Evolutionary conservation across 768 basidiomycete genomes (phyloP), one percentile per base, ranked within the genome.

Genomic region (Roridomyces roridus): DNA sequence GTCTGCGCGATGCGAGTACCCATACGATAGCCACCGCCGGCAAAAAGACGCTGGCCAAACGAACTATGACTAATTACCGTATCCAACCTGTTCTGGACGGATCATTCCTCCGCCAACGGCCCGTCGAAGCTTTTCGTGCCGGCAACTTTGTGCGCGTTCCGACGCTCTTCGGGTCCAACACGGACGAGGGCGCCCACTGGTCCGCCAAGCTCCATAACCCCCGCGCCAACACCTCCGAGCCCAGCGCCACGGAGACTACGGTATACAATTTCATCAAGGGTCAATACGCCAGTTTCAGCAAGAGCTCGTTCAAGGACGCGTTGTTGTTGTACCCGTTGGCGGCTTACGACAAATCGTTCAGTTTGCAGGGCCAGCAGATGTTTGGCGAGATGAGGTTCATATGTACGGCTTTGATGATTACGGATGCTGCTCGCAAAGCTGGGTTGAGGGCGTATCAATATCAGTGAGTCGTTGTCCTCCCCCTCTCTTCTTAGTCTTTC

Each of bases 361-460:
- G 74, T 49, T 65, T 75, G 9, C 77, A 78, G 55, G 76, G 71
- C 9, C 75, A 77, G 45, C 75, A 77, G 57, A 79, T 80, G 75
- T 80, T 79, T 55, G 78, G 78, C 25, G 78, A 80, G 51, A 69
- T 69, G 48, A 62, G 78, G 45, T 79, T 77, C 46, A 77, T 80
- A n/a, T 80, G 78, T 55, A 73, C 72, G 8, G 76, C 77, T 14
- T 61, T 62, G 12, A 61, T 78, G 66, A 71, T 80, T 42, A 61
- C 72, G 1, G 71, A 69, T 10, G 66, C 68, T 44, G 66, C 51
- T n/a, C 51, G 41, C 17, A 23, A 43, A 10, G 34, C 51, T 0
- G 71, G 72, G 8, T 25, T 67, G 7, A 35, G 47, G 10, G 64
- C 73, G 0, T 78, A 68, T 52, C 72, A 76, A 28, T 80, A 69